Percentiles rank a stretch among this genome's conserved stretches.
Conservation (phyloP, 345 rosid species). For the Eucalyptus melliodora region DNA sequence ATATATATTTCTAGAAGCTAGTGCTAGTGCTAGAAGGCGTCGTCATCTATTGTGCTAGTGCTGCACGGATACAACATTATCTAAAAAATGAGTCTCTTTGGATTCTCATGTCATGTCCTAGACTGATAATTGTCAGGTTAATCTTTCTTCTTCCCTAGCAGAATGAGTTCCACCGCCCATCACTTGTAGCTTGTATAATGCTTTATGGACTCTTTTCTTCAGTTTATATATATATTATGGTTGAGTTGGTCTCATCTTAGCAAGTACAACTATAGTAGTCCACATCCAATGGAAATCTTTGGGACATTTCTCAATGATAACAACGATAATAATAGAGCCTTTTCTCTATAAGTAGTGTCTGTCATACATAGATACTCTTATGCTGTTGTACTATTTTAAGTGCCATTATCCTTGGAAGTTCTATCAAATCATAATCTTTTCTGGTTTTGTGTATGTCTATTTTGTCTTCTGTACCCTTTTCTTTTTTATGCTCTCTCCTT, state of each 20-base stretch:
- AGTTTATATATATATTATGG: background rate
- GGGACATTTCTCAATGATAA: background rate
- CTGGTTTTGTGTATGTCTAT: background rate
- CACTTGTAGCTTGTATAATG: background rate
- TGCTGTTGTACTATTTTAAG: background rate
- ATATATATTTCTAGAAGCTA: background rate
- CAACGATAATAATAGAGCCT: background rate
- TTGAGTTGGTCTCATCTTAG: background rate
- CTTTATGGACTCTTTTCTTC: background rate
- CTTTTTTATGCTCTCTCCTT: background rate
- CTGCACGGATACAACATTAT: background rate
- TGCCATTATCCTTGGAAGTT: background rate
- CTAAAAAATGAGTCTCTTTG: background rate
- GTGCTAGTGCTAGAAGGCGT: background rate
- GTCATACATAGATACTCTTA: background rate
- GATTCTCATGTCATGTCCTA: background rate
- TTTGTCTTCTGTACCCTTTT: background rate
- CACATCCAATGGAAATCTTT: background rate
- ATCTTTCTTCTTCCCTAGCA: background rate
- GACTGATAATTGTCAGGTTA: background rate
- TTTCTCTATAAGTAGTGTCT: background rate
- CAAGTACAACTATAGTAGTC: background rate
- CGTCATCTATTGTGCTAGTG: background rate
- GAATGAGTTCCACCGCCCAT: background rate
- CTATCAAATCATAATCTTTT: background rate